Evolutionary conservation across 129 eudicot genomes (phyloP).

Genomic region (carrot (Daucus carota)): DH1_v3.0 NC_030385.2:30374501-30375000

Average conservation of each 20-base stretch:
- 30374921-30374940: no score
- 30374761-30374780: not conserved
- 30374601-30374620: constrained; percentile 8
- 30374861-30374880: not conserved
- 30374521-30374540: not conserved
- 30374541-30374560: constrained; percentile 17
- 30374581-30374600: constrained; percentile 29
- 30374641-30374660: constrained; percentile 16
- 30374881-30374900: not conserved
- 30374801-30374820: no score
- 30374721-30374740: not conserved
- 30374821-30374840: not conserved
- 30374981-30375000: no score
- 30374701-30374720: not conserved
- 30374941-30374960: no score
- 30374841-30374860: not conserved
- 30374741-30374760: not conserved
- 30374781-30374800: constrained; percentile 3
- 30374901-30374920: no score
- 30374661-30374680: constrained; percentile 8
- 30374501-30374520: not conserved
- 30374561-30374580: constrained; percentile 25
- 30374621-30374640: not conserved
- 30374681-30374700: constrained; percentile 2
- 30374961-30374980: no score